Base-by-base conservation (phyloP, 129 eudicot species). In the Kitagawia praeruptora region DNA sequence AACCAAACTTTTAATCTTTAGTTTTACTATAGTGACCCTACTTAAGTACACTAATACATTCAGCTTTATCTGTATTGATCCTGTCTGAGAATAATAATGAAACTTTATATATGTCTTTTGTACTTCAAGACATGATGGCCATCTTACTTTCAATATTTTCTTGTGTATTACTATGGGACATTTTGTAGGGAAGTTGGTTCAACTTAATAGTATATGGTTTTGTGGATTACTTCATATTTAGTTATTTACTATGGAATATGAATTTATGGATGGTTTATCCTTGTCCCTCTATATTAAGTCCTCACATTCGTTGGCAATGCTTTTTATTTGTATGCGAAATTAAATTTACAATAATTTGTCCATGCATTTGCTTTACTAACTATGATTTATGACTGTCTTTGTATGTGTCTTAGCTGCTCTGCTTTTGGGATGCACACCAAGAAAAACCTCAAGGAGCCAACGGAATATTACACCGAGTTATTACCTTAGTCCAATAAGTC, bases 371-470 rank as follows among this genome's bases (percentile, higher is more conserved):
- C 28, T 27, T 67, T 18, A n/a, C 41, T 45, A 79, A 47, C 46
- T 41, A 11, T 14, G n/a, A 27, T 28, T 51, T 34, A 27, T 81
- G 16, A 8, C 45, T 11, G 21, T 73, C 75, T 63, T 75, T 7
- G 18, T 74, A 38, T 80, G 56, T 38, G 28, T 79, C 63, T 39
- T 75, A 95, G 98, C 98, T 80, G 98, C 97, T 53, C 91, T 95
- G 72, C 87, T 83, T 80, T 83, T 95, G 87, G 97, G 97, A 41
- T 94, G 97, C 90, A 85, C 86, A 27, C 96, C 97, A 28, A 84
- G 93, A 82, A 91, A 89, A 87, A 86, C 96, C 51, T 86, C 97
- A 79, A 89, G 97, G 79, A 95, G 97, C 82, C 96, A 90, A 49
- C 88, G 98, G 40, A 84, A 88, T 79, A 89, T 77, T 38, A 77